Conservation (phyloP, 139 green algal genomes). For the Cymbomonas tetramitiformis region DNA sequence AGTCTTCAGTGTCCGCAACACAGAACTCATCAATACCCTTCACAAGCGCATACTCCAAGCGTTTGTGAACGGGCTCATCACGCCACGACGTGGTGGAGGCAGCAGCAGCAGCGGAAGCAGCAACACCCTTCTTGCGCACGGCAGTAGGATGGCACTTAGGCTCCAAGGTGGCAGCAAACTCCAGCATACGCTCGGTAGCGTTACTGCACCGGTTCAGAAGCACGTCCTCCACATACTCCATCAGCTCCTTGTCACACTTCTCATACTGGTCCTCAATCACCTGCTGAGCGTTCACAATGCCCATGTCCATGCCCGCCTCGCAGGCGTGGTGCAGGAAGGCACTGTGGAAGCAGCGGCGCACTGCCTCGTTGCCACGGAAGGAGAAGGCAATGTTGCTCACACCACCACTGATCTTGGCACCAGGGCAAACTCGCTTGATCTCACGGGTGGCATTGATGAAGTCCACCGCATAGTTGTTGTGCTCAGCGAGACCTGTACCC, state of each 20-base stretch:
- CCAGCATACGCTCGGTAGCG: slow-evolving; percentile 85
- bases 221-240: slow-evolving; percentile 90
- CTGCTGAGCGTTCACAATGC: slow-evolving; percentile 90
- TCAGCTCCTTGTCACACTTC: slow-evolving; percentile 94
- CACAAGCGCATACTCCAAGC: slow-evolving; percentile 79
- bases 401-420: slow-evolving; percentile 82
- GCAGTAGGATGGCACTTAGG: slow-evolving; percentile 81
- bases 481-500: slow-evolving; percentile 84
- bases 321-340: slow-evolving; percentile 89
- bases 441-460: slow-evolving; percentile 80
- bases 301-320: slow-evolving; percentile 96
- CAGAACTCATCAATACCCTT: slow-evolving; percentile 94
- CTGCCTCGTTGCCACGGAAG: slow-evolving; percentile 92
- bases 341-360: slow-evolving; percentile 79
- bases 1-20: slow-evolving; percentile 82
- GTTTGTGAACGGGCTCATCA: slow-evolving; percentile 59
- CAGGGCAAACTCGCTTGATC: slow-evolving; percentile 89
- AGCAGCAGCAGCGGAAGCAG: slow-evolving; percentile 22
- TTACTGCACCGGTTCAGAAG: slow-evolving; percentile 93
- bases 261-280: slow-evolving; percentile 84
- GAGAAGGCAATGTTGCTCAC: slow-evolving; percentile 97
- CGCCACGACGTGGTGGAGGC: slow-evolving; percentile 52
- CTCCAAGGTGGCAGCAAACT: slow-evolving; percentile 74
- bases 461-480: slow-evolving; percentile 98
- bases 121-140: slow-evolving; percentile 30